A percentile compares a stretch with the other conserved stretches of the same genome.
These are phyloP conservation scores for Aspergillus persii DNA, from an alignment of 2,329 filamentous ascomycete genomes.

Conservation along the genomic window DNA sequence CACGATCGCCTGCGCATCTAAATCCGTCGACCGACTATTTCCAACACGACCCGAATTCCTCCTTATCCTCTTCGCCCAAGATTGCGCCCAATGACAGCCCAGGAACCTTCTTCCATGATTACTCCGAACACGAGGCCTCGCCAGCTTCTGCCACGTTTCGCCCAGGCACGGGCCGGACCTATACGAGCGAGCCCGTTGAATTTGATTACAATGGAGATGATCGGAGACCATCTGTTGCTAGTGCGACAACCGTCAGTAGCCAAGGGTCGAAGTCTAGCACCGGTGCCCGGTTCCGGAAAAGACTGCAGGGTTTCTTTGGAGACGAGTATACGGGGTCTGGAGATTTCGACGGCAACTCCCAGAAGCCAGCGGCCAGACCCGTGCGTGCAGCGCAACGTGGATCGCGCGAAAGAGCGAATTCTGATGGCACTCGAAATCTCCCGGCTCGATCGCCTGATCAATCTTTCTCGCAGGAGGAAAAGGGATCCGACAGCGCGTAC, in stretches of 20 bases:
- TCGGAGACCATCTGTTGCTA: constrained; percentile 82
- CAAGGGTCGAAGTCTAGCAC: constrained; percentile 73
- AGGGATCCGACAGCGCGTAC: constrained; percentile 78
- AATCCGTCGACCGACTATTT: constrained; percentile 21
- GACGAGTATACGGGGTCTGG: constrained; percentile 70
- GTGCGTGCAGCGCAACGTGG: constrained; percentile 50
- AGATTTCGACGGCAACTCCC: constrained; percentile 69
- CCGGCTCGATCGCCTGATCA: constrained; percentile 42
- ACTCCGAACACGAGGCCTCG: constrained; percentile 38
- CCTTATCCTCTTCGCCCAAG: constrained; percentile 29
- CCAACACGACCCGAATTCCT: constrained; percentile 29
- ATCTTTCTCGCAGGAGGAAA: constrained; percentile 66
- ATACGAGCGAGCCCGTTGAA: constrained; percentile 61
- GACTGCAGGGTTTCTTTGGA: constrained; percentile 87
- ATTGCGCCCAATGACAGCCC: constrained; percentile 27
- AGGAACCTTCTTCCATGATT: constrained; percentile 39
- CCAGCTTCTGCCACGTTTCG: constrained; percentile 72
- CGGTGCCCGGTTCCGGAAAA: constrained; percentile 70
- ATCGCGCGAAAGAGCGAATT: constrained; percentile 76
- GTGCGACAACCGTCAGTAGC: constrained; percentile 82
- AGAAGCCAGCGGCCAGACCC: constrained; percentile 27
- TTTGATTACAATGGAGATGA: constrained; percentile 65
- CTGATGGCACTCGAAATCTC: constrained; percentile 66
- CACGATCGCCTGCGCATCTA: constrained; percentile 20
- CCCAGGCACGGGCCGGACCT: constrained; percentile 53